Percentiles rank a stretch among this genome's conserved stretches.
Conservation (phyloP, 2,329 filamentous ascomycete genomes). For the Trichoderma oligosporum region DNA sequence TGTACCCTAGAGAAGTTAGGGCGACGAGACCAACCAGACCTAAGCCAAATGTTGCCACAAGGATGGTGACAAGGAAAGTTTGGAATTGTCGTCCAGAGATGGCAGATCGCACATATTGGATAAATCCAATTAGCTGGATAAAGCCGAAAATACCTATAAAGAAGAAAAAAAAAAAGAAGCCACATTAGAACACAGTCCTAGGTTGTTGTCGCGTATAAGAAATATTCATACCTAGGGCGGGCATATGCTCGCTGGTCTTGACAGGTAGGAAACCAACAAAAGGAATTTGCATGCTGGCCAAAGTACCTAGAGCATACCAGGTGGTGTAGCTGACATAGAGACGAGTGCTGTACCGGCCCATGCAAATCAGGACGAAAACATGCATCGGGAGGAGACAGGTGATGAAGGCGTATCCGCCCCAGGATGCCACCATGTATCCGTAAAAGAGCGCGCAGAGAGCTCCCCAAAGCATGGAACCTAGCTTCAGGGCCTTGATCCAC, state of each 20-base stretch:
- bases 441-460: conserved; percentile 93
- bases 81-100: conserved; percentile 92
- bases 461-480: conserved; percentile 95
- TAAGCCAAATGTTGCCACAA: conserved; percentile 70
- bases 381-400: conserved; percentile 95
- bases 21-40: conserved; percentile 72
- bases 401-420: conserved; percentile 99
- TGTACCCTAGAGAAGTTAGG: conserved; percentile 84
- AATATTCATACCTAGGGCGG: conserved; percentile 69
- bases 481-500: conserved; percentile 98
- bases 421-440: conserved; percentile 99
- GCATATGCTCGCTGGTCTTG: conserved; percentile 97
- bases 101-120: conserved; percentile 84
- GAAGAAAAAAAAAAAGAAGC: no score
- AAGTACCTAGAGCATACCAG: conserved; percentile 93
- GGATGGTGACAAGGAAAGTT: conserved; percentile 73
- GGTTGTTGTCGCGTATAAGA: conserved; percentile 15
- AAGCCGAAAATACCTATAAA: conserved; percentile 88
- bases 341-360: conserved; percentile 92
- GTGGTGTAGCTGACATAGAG: conserved; percentile 96
- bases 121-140: conserved; percentile 86
- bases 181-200: background rate
- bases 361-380: conserved; percentile 87
- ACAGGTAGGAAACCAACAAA: conserved; percentile 97
- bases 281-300: conserved; percentile 98